A percentile compares a stretch with the other conserved stretches of the same genome.
Conservation (phyloP, 2,329 filamentous ascomycete species). For the Neurospora sp. region DNA sequence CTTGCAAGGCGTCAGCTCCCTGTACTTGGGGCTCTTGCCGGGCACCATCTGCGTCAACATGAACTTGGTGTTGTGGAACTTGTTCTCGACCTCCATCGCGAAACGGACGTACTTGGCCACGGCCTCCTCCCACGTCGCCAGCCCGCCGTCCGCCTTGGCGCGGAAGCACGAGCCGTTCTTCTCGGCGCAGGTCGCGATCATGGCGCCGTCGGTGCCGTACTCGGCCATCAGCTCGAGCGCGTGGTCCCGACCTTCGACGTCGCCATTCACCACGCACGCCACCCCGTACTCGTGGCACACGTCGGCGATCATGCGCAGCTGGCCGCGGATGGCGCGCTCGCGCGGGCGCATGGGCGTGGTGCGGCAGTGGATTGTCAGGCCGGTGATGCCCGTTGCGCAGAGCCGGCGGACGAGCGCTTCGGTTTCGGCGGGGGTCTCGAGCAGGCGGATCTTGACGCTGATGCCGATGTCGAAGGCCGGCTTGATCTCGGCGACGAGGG, state of each 20-base stretch:
- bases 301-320: slow-evolving; percentile 72
- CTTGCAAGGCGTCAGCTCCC: slow-evolving; percentile 52
- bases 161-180: slow-evolving; percentile 85
- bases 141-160: slow-evolving; percentile 54
- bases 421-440: slow-evolving; percentile 68
- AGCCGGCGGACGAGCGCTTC: slow-evolving; percentile 67
- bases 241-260: slow-evolving; percentile 67
- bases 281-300: slow-evolving; percentile 79
- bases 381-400: slow-evolving; percentile 80
- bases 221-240: slow-evolving; percentile 62
- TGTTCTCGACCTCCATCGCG: slow-evolving; percentile 71
- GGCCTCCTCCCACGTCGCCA: slow-evolving; percentile 66
- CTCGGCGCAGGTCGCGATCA: slow-evolving; percentile 94
- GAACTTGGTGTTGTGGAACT: slow-evolving; percentile 89
- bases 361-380: slow-evolving; percentile 87
- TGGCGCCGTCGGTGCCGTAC: slow-evolving; percentile 83
- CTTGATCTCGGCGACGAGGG: slow-evolving; percentile 69
- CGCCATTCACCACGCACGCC: slow-evolving; percentile 91
- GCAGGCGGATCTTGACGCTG: slow-evolving; percentile 89
- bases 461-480: slow-evolving; percentile 79
- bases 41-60: slow-evolving; percentile 77
- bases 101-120: slow-evolving; percentile 64
- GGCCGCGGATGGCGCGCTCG: slow-evolving; percentile 75
- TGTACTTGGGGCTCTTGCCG: slow-evolving; percentile 59
- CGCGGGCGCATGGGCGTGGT: slow-evolving; percentile 92